These are phyloP conservation scores for Mortierella sp. DNA, from an alignment of 371 early-diverging fungal species.

Conservation along the genomic window DNA sequence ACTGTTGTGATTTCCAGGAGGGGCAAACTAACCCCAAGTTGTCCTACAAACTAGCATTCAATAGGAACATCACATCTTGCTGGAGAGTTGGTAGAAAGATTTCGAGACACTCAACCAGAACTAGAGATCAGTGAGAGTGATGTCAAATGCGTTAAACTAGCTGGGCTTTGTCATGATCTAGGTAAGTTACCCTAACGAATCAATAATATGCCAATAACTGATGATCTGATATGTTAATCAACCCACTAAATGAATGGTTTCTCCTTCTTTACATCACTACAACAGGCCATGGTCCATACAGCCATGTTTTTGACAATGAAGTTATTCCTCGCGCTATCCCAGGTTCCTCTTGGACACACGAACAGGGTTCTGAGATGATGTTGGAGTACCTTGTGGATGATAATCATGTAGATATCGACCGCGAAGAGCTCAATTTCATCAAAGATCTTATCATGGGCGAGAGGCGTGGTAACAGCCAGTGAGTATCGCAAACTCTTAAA, in stretches of 20 bases:
- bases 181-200: slow-evolving; percentile 61
- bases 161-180: slow-evolving; percentile 96
- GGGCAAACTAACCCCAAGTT: background rate
- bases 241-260: background rate
- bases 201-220: background rate
- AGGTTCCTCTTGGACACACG: slow-evolving; percentile 87
- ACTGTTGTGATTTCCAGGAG: background rate
- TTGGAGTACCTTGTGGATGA: slow-evolving; percentile 86
- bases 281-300: slow-evolving; percentile 92
- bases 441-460: slow-evolving; percentile 88
- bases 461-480: slow-evolving; percentile 55
- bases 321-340: slow-evolving; percentile 85
- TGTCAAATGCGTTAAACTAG: slow-evolving; percentile 87
- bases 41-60: slow-evolving; percentile 29
- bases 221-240: background rate
- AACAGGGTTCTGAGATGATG: slow-evolving; percentile 91
- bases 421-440: slow-evolving; percentile 81
- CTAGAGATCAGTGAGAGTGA: slow-evolving; percentile 84
- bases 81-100: slow-evolving; percentile 75
- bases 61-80: slow-evolving; percentile 88
- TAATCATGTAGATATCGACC: slow-evolving; percentile 80
- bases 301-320: slow-evolving; percentile 92
- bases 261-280: background rate
- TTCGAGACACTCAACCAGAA: slow-evolving; percentile 84
- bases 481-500: background rate